These are phyloP conservation scores for Penicillium frequentans DNA, from an alignment of 2,329 filamentous ascomycete species.

Conservation along the genomic window DNA sequence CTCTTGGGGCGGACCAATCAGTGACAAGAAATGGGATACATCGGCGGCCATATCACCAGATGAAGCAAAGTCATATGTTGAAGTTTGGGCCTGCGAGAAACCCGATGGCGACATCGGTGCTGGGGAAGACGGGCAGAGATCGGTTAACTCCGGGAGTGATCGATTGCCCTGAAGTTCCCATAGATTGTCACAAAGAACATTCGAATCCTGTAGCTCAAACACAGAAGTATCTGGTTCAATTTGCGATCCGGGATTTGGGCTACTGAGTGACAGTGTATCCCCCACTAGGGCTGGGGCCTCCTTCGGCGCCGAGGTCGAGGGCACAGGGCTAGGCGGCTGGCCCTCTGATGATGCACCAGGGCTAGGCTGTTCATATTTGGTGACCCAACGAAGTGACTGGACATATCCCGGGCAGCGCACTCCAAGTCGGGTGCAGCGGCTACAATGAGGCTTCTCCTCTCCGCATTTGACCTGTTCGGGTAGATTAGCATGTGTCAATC, in stretches of 20 bases:
- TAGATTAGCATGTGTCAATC: background rate
- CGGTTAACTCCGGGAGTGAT: slow-evolving; percentile 33
- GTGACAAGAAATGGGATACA: slow-evolving; percentile 25
- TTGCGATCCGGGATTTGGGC: background rate
- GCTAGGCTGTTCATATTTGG: slow-evolving; percentile 29
- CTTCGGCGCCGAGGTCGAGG: slow-evolving; percentile 9
- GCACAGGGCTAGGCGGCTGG: slow-evolving; percentile 11
- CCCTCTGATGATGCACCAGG: slow-evolving; percentile 16
- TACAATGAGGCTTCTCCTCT: slow-evolving; percentile 40
- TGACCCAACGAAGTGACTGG: slow-evolving; percentile 40
- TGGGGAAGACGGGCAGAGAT: slow-evolving; percentile 30
- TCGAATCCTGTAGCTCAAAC: slow-evolving; percentile 18
- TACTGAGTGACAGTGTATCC: slow-evolving; percentile 5
- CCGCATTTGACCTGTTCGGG: slow-evolving; percentile 39
- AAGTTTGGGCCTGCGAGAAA: slow-evolving; percentile 14
- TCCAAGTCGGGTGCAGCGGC: slow-evolving; percentile 38
- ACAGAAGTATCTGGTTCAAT: slow-evolving; percentile 3
- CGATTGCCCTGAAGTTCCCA: slow-evolving; percentile 31
- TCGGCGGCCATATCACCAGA: slow-evolving; percentile 21
- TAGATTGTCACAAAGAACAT: slow-evolving; percentile 28
- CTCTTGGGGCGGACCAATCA: slow-evolving; percentile 21
- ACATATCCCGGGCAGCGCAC: slow-evolving; percentile 40
- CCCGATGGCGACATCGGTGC: slow-evolving; percentile 13
- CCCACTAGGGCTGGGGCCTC: slow-evolving; percentile 5
- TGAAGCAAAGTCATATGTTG: slow-evolving; percentile 18